These are phyloP conservation scores for Lentinula guzmanii DNA, from an alignment of 768 basidiomycete species.

Conservation along the genomic window DNA sequence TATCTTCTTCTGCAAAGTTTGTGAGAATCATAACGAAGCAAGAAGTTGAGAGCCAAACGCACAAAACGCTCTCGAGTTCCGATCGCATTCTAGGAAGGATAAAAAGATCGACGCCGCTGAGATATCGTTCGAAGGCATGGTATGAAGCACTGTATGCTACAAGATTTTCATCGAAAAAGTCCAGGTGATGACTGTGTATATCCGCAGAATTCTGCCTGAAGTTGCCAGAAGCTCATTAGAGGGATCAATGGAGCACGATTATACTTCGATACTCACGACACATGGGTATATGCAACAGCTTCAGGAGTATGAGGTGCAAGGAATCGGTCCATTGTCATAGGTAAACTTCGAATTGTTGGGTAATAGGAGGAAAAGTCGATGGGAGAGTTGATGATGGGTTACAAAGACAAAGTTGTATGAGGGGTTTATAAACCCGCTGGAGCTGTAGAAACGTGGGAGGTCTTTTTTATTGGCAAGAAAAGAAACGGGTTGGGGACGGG, in stretches of 20 bases:
- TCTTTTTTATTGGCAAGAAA: neutral
- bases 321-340: constrained; percentile 56
- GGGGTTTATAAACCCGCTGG: neutral
- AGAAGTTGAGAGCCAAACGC: constrained; percentile 20
- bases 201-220: constrained; percentile 40
- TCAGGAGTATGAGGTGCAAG: constrained; percentile 71
- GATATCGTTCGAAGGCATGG: constrained; percentile 69
- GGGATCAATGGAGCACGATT: constrained; percentile 8
- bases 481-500: neutral
- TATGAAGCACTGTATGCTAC: constrained; percentile 79
- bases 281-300: constrained; percentile 60
- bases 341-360: constrained; percentile 1
- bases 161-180: constrained; percentile 54
- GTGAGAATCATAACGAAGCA: neutral
- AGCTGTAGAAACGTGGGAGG: neutral
- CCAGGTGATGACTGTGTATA: constrained; percentile 52
- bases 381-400: neutral
- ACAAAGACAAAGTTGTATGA: neutral
- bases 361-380: neutral
- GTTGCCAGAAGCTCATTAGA: constrained; percentile 8
- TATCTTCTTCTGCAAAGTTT: constrained; percentile 53
- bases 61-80: constrained; percentile 73
- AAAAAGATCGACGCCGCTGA: constrained; percentile 65
- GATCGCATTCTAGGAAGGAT: constrained; percentile 56
- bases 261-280: constrained; percentile 44